Evolutionary conservation across 371 early-diverging fungal species (phyloP), one percentile per base, ranked within the genome.

Genomic region (Actinomortierella wolfii): DNA sequence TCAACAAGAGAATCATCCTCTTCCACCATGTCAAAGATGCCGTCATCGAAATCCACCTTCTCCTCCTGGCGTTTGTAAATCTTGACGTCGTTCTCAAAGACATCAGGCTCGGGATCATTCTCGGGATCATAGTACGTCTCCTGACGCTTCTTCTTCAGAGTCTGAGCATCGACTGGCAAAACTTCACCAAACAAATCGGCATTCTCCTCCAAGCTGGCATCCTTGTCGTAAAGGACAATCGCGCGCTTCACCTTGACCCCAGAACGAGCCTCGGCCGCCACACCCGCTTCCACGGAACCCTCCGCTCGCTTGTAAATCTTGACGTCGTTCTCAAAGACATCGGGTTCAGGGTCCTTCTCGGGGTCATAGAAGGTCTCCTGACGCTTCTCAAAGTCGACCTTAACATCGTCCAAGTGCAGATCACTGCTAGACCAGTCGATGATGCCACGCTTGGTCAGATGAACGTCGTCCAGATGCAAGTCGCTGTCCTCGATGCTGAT

Each of bases 141-240:
- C 6, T 20, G 21, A 41, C 50, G 58, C 63, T 57, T 54, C 51
- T 57, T 54, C 51, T 54, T 23, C 26, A 59, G 41, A 54, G 25
- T 6, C 13, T 18, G 26, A 25, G 46, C 57, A 18, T 54, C 20
- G 9, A 45, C 58, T 20, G 17, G 18, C 17, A 8, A 21, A 8
- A 52, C 8, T 24, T 50, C 44, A 23, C 59, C 63, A 55, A 55
- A 55, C 34, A 11, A 34, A 9, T 55, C 56, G 6, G 28, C 9
- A 52, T 55, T 14, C 48, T 53, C 0, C 9, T 21, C 40, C 1
- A 66, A 41, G 15, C 57, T 49, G 21, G 63, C 39, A n/a, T 71
- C 49, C 21, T 62, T 29, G 13, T 54, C 53, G 51, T 48, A 66
- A 28, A 62, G 40, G n/a, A 59, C 73, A 4, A 34, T 11, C 2